These are phyloP conservation scores for Kodamaea sagamina DNA, from an alignment of 805 yeast genomes.

Conservation along the genomic window DNA sequence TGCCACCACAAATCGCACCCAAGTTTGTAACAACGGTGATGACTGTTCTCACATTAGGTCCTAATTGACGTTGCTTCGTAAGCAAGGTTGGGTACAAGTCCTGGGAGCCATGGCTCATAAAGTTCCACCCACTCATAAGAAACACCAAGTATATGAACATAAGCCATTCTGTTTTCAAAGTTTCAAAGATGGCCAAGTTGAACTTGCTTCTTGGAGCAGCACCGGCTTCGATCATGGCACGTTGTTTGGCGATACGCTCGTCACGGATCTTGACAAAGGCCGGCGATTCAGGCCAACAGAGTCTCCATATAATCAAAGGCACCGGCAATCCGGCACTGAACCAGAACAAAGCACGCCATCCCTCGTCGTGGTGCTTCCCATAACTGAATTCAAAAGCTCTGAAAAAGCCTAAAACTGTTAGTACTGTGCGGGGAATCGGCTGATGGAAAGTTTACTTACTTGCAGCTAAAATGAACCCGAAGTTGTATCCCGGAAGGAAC, in stretches of 20 bases:
- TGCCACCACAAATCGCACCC: constrained; percentile 70
- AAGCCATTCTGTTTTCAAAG: constrained; percentile 30
- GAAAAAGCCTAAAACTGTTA: constrained; percentile 17
- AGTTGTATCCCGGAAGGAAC: constrained; percentile 30
- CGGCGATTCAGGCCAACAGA: constrained; percentile 16
- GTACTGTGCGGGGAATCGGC: too few relatives aligned
- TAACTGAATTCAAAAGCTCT: constrained; percentile 22
- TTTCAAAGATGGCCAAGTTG: constrained; percentile 7
- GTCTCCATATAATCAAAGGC: constrained; percentile 24
- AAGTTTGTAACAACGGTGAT: constrained; percentile 63
- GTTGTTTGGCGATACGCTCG: constrained; percentile 2
- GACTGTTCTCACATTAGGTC: constrained; percentile 53
- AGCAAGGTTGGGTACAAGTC: constrained; percentile 70
- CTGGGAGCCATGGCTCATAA: constrained; percentile 74
- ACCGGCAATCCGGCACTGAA: constrained; percentile 28
- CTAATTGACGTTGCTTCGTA: constrained; percentile 50
- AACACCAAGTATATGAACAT: constrained; percentile 33
- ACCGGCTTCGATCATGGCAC: not conserved
- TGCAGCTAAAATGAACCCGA: constrained; percentile 27
- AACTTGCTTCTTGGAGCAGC: not conserved
- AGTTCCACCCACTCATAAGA: constrained; percentile 68
- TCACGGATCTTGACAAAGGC: constrained; percentile 11
- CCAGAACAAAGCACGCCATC: constrained; percentile 31
- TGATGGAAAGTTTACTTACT: not conserved
- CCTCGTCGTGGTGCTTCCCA: constrained; percentile 13